These are phyloP conservation scores for Fusarium sp. DNA, from an alignment of 2,329 filamentous ascomycete species.

Conservation along the genomic window DNA sequence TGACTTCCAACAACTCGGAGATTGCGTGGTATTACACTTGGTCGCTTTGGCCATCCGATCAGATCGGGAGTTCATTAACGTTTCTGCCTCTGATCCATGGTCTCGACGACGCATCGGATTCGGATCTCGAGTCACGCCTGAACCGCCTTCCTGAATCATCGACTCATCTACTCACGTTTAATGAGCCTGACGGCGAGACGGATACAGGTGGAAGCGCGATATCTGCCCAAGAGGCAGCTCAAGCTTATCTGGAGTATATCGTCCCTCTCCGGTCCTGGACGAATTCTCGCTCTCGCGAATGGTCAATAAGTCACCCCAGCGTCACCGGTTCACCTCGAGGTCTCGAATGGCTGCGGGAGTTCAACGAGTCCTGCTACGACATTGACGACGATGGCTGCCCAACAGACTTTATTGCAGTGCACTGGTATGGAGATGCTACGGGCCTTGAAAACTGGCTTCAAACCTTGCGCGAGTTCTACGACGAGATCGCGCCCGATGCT, in stretches of 20 bases:
- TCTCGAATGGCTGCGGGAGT: constrained; percentile 52
- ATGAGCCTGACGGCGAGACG: constrained; percentile 54
- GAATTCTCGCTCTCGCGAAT: constrained; percentile 38
- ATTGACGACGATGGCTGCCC: constrained; percentile 52
- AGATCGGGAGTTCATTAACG: constrained; percentile 40
- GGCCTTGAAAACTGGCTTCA: constrained; percentile 51
- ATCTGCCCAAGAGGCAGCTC: constrained; percentile 51
- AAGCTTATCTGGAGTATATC: constrained; percentile 50
- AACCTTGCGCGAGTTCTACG: constrained; percentile 50
- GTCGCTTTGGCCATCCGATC: constrained; percentile 46
- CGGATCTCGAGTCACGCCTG: constrained; percentile 42
- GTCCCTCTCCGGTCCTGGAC: constrained; percentile 46
- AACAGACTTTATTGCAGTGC: constrained; percentile 53
- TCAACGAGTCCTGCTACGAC: constrained; percentile 53
- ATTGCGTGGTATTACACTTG: constrained; percentile 57
- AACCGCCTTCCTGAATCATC: constrained; percentile 46
- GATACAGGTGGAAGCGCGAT: constrained; percentile 52
- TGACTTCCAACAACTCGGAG: constrained; percentile 50
- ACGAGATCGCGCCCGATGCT: constrained; percentile 30
- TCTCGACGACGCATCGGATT: constrained; percentile 46
- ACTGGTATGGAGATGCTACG: constrained; percentile 53
- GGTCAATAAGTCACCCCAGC: constrained; percentile 53
- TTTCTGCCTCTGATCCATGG: constrained; percentile 54
- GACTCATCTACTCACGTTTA: constrained; percentile 53
- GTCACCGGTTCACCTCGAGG: constrained; percentile 53